Base-by-base conservation (phyloP, 1,284 basidiomycete genomes). In the Ganoderma lucidum region DNA sequence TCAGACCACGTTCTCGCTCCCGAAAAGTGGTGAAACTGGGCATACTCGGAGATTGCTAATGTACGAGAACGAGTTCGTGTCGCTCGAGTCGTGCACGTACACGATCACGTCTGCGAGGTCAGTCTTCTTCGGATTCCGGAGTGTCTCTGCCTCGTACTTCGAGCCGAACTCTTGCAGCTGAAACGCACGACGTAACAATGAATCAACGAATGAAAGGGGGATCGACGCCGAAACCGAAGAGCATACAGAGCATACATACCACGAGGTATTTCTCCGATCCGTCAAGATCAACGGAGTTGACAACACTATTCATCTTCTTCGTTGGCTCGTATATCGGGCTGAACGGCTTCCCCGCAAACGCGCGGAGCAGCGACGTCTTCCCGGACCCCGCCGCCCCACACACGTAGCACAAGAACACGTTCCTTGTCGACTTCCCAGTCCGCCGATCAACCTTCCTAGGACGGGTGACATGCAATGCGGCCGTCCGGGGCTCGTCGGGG, bases 1-100 rank as follows among this genome's bases (percentile, higher is more conserved):
- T 70, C 44, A 67, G 60, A 44, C 48, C 53, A 61, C 19, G 39
- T 17, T 35, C 6, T 17, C 23, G 30, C 35, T 14, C 39, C 30
- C 32, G 62, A 67, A 66, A 41, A 42, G 28, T 56, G 60, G 23
- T 45, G 10, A 79, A 45, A 60, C 37, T 35, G 68, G 80, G 81
- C 93, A 78, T 78, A 96, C 95, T 79, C 96, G 87, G 77, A 99
- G 83, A 83, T 98, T 98, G 74, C 96, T 97, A 78, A 99, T 96
- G 83, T 99, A 98, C 62, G 95, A 97, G 80, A 99, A 99, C 14
- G 96, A 98, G 81, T 99, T 99, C 35, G 98, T 99, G 80, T 99
- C 98, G 78, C 95, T 96, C 66, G 96, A 98, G 81, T 99, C 97
- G 80, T 99, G 93, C 48, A 99, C 96, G 80, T 97, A 98, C 69